Conservation (phyloP, 257 asterid genomes). For the Leonotis leonurus region DNA sequence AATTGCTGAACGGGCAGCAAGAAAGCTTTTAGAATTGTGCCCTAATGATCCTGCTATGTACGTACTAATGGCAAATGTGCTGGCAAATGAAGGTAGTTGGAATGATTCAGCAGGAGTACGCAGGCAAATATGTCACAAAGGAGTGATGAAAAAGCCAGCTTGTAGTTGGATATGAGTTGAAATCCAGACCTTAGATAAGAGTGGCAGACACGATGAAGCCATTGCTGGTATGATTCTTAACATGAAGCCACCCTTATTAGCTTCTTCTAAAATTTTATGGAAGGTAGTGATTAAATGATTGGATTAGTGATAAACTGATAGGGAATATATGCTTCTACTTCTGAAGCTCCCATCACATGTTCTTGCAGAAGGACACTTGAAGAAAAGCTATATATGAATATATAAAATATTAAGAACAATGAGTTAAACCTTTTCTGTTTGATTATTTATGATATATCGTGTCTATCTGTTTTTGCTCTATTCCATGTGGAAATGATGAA, state of each 20-base stretch:
- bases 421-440: neutral
- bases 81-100: slow-evolving; percentile 62
- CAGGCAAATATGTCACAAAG: slow-evolving; percentile 33
- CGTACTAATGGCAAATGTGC: slow-evolving; percentile 45
- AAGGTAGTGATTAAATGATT: neutral
- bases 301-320: neutral
- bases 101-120: slow-evolving; percentile 42
- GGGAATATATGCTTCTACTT: neutral
- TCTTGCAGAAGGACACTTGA: neutral
- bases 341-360: neutral
- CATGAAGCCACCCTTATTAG: neutral
- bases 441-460: too few relatives aligned
- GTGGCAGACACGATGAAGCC: neutral
- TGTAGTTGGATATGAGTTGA: slow-evolving; percentile 43
- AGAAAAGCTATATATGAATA: neutral
- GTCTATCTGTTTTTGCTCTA: neutral
- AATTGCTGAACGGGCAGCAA: slow-evolving; percentile 36
- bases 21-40: slow-evolving; percentile 44
- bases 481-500: neutral
- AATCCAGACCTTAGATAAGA: neutral
- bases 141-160: slow-evolving; percentile 47
- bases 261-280: neutral
- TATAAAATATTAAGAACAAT: neutral
- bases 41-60: slow-evolving; percentile 54
- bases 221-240: neutral